phyloP scores from a whole-genome alignment of 257 asterid genomes.

The Ehretia macrophylla region DNA sequence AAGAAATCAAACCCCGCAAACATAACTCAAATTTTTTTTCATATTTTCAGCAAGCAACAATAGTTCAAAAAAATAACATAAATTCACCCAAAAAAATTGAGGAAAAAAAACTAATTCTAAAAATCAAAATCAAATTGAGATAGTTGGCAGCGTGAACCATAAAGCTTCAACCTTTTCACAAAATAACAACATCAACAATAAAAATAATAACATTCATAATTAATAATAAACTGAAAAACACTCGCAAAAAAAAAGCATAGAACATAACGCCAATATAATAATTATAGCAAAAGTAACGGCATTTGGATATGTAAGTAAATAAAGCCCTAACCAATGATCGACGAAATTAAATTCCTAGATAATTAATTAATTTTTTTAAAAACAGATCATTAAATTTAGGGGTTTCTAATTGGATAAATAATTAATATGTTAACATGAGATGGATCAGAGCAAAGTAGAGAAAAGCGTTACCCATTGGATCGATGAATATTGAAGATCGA shows the following conservation, averaged over 20 bases:
- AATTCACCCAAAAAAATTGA: background rate
- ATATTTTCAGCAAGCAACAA: background rate
- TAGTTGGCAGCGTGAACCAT: background rate
- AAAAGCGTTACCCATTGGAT: constrained; percentile 38
- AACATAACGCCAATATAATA: no score
- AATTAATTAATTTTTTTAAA: no score
- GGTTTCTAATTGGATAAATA: background rate
- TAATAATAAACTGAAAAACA: background rate
- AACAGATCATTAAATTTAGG: background rate
- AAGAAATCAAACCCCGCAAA: background rate
- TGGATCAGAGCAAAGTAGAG: constrained; percentile 23
- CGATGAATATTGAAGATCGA: constrained; percentile 4
- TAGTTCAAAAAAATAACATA: no score
- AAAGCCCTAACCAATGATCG: background rate
- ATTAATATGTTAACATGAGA: background rate
- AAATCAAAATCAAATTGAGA: background rate
- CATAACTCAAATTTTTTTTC: background rate
- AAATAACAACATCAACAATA: no score
- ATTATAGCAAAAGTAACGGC: background rate
- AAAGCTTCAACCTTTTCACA: background rate
- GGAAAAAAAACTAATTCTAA: no score
- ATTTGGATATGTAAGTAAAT: background rate
- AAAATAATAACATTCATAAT: no score
- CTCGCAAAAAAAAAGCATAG: no score
- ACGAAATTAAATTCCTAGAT: no score